Percentiles rank a stretch among this genome's conserved stretches.
These are phyloP conservation scores for Kwoniella sp. DNA, from an alignment of 768 basidiomycete species.

Conservation along the genomic window DNA sequence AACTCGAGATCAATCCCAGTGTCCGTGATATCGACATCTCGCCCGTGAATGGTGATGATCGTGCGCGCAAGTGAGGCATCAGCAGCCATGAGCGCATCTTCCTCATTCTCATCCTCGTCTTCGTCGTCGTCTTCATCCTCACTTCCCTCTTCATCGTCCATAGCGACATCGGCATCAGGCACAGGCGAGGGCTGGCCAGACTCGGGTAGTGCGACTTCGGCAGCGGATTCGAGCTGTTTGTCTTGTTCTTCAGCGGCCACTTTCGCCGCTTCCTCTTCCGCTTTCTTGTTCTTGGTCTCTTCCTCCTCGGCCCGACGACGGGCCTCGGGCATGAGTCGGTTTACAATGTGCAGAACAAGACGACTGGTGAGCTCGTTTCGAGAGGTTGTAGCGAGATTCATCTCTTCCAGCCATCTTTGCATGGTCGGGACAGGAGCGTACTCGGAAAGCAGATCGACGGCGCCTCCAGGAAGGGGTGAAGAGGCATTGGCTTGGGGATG, in stretches of 20 bases:
- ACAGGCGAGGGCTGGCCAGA: slow-evolving; percentile 24
- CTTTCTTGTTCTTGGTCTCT: slow-evolving; percentile 59
- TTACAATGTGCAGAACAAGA: slow-evolving; percentile 69
- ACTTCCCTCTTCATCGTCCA: slow-evolving; percentile 10
- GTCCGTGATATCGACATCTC: slow-evolving; percentile 93
- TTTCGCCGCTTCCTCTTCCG: slow-evolving; percentile 52
- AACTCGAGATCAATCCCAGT: slow-evolving; percentile 98
- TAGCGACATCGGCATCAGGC: slow-evolving; percentile 21
- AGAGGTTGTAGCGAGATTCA: slow-evolving; percentile 75
- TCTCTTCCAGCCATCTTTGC: slow-evolving; percentile 88
- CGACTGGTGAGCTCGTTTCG: slow-evolving; percentile 69
- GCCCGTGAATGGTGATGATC: slow-evolving; percentile 88
- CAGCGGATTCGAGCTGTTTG: slow-evolving; percentile 20
- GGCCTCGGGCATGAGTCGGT: slow-evolving; percentile 79
- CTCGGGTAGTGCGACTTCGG: slow-evolving; percentile 26
- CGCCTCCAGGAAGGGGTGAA: not conserved
- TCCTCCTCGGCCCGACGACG: slow-evolving; percentile 59
- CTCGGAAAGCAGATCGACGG: slow-evolving; percentile 22
- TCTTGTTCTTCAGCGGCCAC: slow-evolving; percentile 56
- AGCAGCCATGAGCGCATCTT: not conserved
- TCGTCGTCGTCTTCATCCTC: not conserved
- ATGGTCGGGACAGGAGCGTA: slow-evolving; percentile 78
- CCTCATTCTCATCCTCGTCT: not conserved
- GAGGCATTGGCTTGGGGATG: slow-evolving; percentile 7
- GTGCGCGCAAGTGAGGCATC: slow-evolving; percentile 57